Percentiles rank a stretch among this genome's conserved stretches.
phyloP scores from a whole-genome alignment of 73 alveolate species.

The Blepharisma stoltei region DNA sequence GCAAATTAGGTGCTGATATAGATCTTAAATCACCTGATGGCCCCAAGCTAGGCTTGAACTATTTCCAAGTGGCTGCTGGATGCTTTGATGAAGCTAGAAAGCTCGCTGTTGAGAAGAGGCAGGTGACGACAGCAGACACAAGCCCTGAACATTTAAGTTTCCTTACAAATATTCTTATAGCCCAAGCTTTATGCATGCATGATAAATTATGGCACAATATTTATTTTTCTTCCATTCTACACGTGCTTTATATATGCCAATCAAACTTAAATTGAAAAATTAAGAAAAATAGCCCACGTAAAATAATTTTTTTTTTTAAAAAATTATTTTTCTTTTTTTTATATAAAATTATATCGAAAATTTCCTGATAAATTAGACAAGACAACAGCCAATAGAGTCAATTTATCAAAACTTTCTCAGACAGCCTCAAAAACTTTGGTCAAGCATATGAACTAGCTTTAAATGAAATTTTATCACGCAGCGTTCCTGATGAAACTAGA shows the following conservation, averaged over 20 bases:
- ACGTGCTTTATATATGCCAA: no score
- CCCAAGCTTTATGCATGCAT: background rate
- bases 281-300: no score
- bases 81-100: background rate
- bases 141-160: background rate
- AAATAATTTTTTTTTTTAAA: no score
- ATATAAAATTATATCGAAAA: no score
- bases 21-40: background rate
- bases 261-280: no score
- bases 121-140: background rate
- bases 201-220: no score
- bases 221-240: no score
- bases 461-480: background rate
- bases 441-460: background rate
- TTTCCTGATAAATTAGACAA: constrained; percentile 18
- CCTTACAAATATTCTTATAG: background rate
- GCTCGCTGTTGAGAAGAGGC: background rate
- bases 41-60: background rate
- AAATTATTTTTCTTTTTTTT: no score
- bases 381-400: constrained; percentile 6
- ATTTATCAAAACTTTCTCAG: background rate
- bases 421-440: background rate
- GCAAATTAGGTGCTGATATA: constrained; percentile 4
- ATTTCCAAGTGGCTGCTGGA: constrained; percentile 1
- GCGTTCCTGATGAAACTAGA: background rate